phyloP scores from a whole-genome alignment of 306 rosid species.

The Medicago arabica region DNA sequence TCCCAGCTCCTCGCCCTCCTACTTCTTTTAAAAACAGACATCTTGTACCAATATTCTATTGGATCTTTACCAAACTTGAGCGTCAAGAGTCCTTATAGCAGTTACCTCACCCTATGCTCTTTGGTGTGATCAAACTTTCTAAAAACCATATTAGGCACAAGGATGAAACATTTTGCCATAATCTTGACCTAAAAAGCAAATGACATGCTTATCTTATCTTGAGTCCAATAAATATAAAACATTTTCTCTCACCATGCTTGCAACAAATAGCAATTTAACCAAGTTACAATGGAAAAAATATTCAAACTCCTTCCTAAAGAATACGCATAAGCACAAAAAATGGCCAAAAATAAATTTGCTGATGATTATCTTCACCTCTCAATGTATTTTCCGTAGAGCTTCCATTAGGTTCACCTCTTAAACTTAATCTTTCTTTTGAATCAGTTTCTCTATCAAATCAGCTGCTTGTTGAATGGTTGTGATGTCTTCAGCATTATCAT shows the following conservation, averaged over 20 bases:
- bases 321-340: constrained; percentile 21
- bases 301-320: constrained; percentile 16
- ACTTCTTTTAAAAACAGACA: no score
- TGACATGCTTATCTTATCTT: constrained; percentile 10
- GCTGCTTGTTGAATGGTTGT: constrained; percentile 61
- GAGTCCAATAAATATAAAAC: not conserved
- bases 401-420: not conserved
- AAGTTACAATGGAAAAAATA: not conserved
- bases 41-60: no score
- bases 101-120: no score
- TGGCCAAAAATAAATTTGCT: not conserved
- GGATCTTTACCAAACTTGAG: no score
- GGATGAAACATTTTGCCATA: not conserved
- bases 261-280: constrained; percentile 24
- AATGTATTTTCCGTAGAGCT: constrained; percentile 6
- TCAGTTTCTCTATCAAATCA: constrained; percentile 55
- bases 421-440: constrained; percentile 47
- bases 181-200: not conserved
- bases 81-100: no score
- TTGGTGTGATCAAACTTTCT: no score
- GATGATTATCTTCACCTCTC: constrained; percentile 22
- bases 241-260: constrained; percentile 5
- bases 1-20: no score
- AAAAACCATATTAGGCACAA: not conserved
- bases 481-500: constrained; percentile 52